phyloP scores from a whole-genome alignment of 805 yeast genomes.

The Ogataea nitratoaversa region DNA sequence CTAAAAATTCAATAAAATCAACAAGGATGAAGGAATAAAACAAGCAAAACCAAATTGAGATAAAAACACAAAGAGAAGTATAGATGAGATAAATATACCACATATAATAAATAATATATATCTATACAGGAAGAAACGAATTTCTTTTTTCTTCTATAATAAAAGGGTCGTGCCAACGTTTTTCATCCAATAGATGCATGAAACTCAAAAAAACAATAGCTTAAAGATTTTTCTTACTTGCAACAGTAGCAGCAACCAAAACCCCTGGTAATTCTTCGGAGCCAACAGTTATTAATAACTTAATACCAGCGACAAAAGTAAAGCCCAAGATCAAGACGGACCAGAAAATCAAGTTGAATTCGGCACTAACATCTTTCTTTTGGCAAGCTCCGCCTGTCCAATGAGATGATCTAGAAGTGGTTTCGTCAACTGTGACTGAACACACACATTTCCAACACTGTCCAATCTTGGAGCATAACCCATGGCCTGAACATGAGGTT shows the following conservation, averaged over 20 bases:
- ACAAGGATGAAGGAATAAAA: no score
- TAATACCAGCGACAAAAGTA: constrained; percentile 46
- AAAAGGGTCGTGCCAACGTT: no score
- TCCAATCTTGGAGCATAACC: constrained; percentile 40
- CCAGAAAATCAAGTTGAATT: constrained; percentile 70
- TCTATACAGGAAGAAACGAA: no score
- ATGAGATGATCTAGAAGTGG: constrained; percentile 41
- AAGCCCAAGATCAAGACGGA: constrained; percentile 45
- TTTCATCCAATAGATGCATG: no score
- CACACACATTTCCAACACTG: constrained; percentile 51
- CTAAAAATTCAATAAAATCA: no score
- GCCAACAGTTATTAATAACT: constrained; percentile 51
- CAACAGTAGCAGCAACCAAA: constrained; percentile 52
- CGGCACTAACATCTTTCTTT: constrained; percentile 62
- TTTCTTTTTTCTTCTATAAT: no score
- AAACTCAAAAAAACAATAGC: neutral
- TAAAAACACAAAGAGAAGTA: no score
- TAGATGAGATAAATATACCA: no score
- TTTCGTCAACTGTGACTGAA: constrained; percentile 38
- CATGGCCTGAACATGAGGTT: constrained; percentile 49
- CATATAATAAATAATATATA: no score
- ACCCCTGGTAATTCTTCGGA: constrained; percentile 65
- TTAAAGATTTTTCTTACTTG: constrained; percentile 34
- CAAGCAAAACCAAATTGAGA: no score
- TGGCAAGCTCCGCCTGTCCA: constrained; percentile 61